Evolutionary conservation across 2,329 filamentous ascomycete species (phyloP).

Genomic region (Penicillium sp.): DNA sequence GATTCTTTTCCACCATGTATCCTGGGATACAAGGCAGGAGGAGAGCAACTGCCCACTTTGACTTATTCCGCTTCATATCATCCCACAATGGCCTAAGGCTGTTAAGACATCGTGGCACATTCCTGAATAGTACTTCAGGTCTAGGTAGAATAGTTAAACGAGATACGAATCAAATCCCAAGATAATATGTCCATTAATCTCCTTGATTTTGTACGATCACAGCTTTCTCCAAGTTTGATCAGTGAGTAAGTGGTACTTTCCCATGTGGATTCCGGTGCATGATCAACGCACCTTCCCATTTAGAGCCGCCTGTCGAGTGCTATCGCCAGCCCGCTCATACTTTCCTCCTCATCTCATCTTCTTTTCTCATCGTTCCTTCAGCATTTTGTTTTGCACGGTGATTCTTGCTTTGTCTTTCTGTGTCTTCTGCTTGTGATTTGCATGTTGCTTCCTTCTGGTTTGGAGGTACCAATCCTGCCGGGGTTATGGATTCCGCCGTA

Average conservation of each 20-base stretch:
- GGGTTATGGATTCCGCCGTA: slow-evolving; percentile 54
- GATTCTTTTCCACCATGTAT: slow-evolving; percentile 51
- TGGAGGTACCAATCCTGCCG: slow-evolving; percentile 11
- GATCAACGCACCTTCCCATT: background rate
- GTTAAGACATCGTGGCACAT: slow-evolving; percentile 44
- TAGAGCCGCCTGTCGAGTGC: background rate
- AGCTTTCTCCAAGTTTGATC: background rate
- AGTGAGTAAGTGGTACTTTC: background rate
- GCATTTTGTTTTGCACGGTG: slow-evolving; percentile 8
- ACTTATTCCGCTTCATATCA: slow-evolving; percentile 44
- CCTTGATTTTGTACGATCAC: background rate
- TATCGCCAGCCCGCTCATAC: background rate
- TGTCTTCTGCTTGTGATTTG: slow-evolving; percentile 18
- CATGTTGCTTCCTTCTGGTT: slow-evolving; percentile 26
- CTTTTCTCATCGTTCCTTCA: slow-evolving; percentile 22
- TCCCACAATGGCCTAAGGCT: slow-evolving; percentile 38
- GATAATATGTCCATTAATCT: background rate
- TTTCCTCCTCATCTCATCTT: background rate
- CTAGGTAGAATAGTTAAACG: background rate
- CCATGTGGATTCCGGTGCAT: background rate
- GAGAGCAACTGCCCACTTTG: slow-evolving; percentile 49
- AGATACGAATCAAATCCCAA: slow-evolving; percentile 1
- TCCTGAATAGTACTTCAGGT: slow-evolving; percentile 3
- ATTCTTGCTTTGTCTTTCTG: slow-evolving; percentile 7
- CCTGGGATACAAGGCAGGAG: slow-evolving; percentile 71